phyloP scores from a whole-genome alignment of 352 stramenopile species.

The Porosira glacialis region DNA sequence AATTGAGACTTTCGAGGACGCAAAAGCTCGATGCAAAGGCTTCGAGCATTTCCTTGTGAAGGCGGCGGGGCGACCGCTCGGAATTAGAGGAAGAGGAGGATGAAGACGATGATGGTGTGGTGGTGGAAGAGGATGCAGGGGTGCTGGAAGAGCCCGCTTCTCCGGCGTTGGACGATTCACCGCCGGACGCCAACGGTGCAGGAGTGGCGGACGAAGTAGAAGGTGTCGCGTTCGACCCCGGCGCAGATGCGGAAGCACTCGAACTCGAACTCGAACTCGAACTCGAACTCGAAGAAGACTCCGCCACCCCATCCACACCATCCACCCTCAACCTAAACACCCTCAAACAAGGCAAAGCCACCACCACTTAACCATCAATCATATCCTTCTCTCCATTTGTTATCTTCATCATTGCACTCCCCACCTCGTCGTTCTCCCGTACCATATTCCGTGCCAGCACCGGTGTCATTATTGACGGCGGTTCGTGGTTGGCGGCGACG shows the following conservation, averaged over 20 bases:
- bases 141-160: too few relatives aligned
- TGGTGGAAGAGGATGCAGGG: background rate
- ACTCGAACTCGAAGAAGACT: background rate
- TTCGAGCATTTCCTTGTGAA: slow-evolving; percentile 88
- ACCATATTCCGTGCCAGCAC: background rate
- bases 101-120: background rate
- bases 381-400: slow-evolving; percentile 89
- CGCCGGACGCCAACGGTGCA: too few relatives aligned
- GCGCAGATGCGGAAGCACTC: background rate
- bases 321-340: slow-evolving; percentile 84
- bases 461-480: slow-evolving; percentile 26
- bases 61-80: slow-evolving; percentile 73
- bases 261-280: background rate
- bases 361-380: slow-evolving; percentile 90
- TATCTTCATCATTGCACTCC: slow-evolving; percentile 80
- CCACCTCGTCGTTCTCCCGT: slow-evolving; percentile 61
- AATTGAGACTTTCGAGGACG: slow-evolving; percentile 90
- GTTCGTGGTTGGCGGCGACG: slow-evolving; percentile 18
- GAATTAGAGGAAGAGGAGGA: background rate
- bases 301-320: slow-evolving; percentile 11
- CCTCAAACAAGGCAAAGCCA: slow-evolving; percentile 89
- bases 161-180: too few relatives aligned
- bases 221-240: too few relatives aligned
- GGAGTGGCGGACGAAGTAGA: too few relatives aligned
- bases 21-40: slow-evolving; percentile 95